Base-by-base conservation (phyloP, 2,329 filamentous ascomycete genomes). In the Hymenoscyphus repandus region DNA sequence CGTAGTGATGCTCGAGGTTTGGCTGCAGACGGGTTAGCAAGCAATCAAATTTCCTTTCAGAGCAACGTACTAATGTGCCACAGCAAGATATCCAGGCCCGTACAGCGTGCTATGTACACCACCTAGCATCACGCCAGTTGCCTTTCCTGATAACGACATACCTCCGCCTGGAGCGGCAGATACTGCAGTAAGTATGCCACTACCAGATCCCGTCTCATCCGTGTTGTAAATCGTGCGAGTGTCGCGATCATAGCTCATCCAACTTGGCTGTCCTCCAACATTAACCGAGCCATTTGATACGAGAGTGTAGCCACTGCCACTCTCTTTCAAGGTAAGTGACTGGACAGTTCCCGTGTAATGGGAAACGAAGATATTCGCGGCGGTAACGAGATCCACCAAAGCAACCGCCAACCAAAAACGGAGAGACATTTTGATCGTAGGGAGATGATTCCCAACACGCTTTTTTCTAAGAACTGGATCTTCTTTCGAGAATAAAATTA, bases 301-400 rank as follows among this genome's bases (percentile, higher is more conserved):
- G 17, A 60, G 42, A 4, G 56, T 50, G 22, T 54, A 57, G 13
- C 36, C 43, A 4, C 47, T 45, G 12, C 42, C 44, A 31, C 50
- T 53, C 5, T 20, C 47, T 20, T 61, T 60, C 52, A 74, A 63
- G 17, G 58, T 62, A 50, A 76, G 61, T 1, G 68, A 70, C 7
- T 68, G 67, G 42, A 77, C 58, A n/a, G 65, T 66, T 42, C 74
- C 74, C 45, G 59, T 64, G 62, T 75, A 77, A 34, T 72, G 71
- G 17, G 57, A 56, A 17, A 56, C 57, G 43, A 56, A 59, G 33
- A 59, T 51, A 22, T 59, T 59, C 10, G 49, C 53, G 11, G 46
- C 50, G 33, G 18, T 20, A 7, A 47, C 50, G 33, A 51, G 22
- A 22, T 51, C 42, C 32, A 56, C 34, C 34, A 55, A 44, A 2